Conservation (phyloP, 495 filamentous ascomycete genomes). For the Tuber melanosporum region DNA sequence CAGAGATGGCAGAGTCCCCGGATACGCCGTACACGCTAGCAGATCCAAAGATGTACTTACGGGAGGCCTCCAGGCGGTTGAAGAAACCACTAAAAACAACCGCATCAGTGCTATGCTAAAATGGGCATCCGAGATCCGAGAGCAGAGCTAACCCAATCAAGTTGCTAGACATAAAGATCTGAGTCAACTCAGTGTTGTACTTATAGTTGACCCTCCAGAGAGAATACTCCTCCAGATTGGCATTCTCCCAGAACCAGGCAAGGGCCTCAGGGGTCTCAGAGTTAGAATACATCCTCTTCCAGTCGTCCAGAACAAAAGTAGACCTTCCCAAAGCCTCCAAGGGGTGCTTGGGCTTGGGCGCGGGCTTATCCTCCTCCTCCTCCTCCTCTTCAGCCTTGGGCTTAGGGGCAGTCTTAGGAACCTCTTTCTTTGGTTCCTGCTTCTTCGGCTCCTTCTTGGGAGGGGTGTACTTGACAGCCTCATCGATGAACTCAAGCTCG, state of each 20-base stretch:
- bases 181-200: conserved; percentile 95
- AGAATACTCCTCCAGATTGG: conserved; percentile 87
- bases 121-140: not conserved
- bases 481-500: conserved; percentile 70
- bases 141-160: conserved; percentile 57
- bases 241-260: conserved; percentile 98
- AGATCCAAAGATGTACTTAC: conserved; percentile 96
- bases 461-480: conserved; percentile 73
- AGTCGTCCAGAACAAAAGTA: conserved; percentile 80
- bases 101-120: not conserved
- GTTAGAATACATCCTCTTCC: conserved; percentile 99
- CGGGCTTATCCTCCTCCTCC: conserved; percentile 61
- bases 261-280: conserved; percentile 78
- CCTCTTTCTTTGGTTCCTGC: conserved; percentile 59
- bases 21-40: conserved; percentile 69
- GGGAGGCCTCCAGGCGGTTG: conserved; percentile 89
- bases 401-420: conserved; percentile 53
- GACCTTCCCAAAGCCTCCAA: conserved; percentile 77
- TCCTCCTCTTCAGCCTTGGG: conserved; percentile 55
- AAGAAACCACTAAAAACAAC: conserved; percentile 66
- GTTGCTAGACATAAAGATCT: conserved; percentile 97
- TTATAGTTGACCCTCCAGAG: conserved; percentile 90
- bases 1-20: conserved; percentile 80
- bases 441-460: conserved; percentile 77
- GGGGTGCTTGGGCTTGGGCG: conserved; percentile 93